These are phyloP conservation scores for Microbotryum silenes-acaulis DNA, from an alignment of 1,284 basidiomycete species.

Conservation along the genomic window DNA sequence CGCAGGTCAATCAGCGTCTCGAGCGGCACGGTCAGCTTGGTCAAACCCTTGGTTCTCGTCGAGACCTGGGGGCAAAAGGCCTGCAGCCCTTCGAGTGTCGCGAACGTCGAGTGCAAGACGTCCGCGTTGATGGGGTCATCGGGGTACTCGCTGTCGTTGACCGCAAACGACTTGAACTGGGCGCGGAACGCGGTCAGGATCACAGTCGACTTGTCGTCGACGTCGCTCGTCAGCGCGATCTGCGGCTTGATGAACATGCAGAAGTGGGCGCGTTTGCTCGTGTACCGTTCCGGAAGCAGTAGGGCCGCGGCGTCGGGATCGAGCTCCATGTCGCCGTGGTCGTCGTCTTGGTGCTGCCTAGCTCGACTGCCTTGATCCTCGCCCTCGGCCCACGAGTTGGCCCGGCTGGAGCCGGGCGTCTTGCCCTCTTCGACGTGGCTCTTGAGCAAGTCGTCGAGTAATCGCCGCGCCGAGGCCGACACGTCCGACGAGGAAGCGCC, in stretches of 20 bases:
- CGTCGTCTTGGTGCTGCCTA: constrained; percentile 14
- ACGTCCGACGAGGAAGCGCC: too few species aligned
- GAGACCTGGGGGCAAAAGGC: constrained; percentile 63
- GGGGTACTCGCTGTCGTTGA: constrained; percentile 68
- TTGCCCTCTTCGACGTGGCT: constrained; percentile 26
- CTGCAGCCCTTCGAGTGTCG: constrained; percentile 70
- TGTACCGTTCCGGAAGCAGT: constrained; percentile 43
- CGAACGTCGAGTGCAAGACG: constrained; percentile 76
- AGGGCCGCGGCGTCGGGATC: constrained; percentile 32
- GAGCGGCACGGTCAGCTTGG: constrained; percentile 58
- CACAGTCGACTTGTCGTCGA: constrained; percentile 56
- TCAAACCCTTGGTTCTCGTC: constrained; percentile 37
- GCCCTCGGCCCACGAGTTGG: constrained; percentile 8
- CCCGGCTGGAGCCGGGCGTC: background rate
- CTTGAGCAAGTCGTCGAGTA: constrained; percentile 39
- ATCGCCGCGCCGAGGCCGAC: constrained; percentile 6
- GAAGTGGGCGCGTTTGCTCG: constrained; percentile 57
- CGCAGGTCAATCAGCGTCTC: constrained; percentile 80
- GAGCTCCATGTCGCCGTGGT: constrained; percentile 20
- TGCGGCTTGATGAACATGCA: constrained; percentile 86
- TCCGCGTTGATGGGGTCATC: constrained; percentile 79
- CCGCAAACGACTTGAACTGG: constrained; percentile 69
- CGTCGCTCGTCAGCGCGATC: constrained; percentile 66
- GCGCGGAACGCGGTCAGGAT: constrained; percentile 76
- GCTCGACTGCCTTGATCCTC: constrained; percentile 20